A percentile compares a stretch with the other conserved stretches of the same genome.
Conservation (phyloP, 2,329 filamentous ascomycete species). For the Pseudogymnoascus sp. region DNA sequence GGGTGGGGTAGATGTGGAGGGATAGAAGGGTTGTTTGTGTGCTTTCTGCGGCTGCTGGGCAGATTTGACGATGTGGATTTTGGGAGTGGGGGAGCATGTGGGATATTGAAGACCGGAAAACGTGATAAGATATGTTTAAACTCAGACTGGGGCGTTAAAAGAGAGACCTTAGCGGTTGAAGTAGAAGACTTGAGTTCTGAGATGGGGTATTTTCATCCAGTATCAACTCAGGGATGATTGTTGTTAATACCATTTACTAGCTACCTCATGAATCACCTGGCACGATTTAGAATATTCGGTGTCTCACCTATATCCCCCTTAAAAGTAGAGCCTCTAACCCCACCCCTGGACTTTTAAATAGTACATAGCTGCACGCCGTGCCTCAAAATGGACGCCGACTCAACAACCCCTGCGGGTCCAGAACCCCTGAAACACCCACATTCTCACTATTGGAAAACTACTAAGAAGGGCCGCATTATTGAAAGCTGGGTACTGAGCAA, state of each 20-base stretch:
- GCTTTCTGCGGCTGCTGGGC: background rate
- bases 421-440: background rate
- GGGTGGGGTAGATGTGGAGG: slow-evolving; percentile 18
- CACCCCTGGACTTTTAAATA: no score
- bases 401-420: background rate
- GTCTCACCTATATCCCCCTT: background rate
- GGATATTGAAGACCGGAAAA: background rate
- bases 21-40: no score
- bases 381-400: background rate
- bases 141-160: background rate
- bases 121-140: background rate
- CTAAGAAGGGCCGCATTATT: background rate
- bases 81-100: background rate
- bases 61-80: background rate
- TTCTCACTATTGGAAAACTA: background rate
- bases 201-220: background rate
- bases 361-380: no score
- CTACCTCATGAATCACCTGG: background rate
- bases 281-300: background rate
- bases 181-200: background rate
- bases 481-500: background rate
- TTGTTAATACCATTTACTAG: background rate
- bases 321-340: background rate
- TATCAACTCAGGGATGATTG: background rate
- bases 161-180: background rate